phyloP scores from a whole-genome alignment of 2,329 filamentous ascomycete genomes.

The Colletotrichum sojae region DNA sequence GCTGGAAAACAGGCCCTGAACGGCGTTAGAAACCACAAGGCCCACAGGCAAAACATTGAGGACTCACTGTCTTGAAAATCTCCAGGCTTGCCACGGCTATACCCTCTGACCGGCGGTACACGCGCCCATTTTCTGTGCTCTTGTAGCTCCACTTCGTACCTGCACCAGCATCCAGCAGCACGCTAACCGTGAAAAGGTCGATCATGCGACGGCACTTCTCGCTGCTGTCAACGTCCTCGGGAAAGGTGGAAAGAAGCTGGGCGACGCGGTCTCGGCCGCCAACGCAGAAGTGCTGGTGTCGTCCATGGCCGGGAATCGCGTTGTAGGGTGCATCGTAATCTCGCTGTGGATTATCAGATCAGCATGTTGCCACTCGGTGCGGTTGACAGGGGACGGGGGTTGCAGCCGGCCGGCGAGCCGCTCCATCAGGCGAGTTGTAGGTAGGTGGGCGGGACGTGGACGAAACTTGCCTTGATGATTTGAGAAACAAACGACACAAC shows the following conservation, averaged over 20 bases:
- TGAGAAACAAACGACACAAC: constrained; percentile 91
- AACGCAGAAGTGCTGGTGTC: constrained; percentile 89
- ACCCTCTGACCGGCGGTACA: constrained; percentile 89
- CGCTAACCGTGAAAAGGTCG: constrained; percentile 84
- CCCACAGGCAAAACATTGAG: background rate
- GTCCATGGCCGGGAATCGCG: constrained; percentile 86
- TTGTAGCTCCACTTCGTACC: constrained; percentile 94
- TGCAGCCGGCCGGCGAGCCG: constrained; percentile 1
- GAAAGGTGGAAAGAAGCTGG: constrained; percentile 79
- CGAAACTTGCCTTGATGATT: constrained; percentile 85
- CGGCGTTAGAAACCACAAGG: background rate
- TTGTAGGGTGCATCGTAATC: constrained; percentile 70
- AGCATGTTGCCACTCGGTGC: constrained; percentile 16
- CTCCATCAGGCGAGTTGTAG: constrained; percentile 1
- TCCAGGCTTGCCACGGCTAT: constrained; percentile 83
- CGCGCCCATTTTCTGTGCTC: constrained; percentile 86
- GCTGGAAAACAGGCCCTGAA: constrained; percentile 85
- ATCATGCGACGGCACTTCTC: constrained; percentile 83
- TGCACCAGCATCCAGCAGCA: constrained; percentile 88
- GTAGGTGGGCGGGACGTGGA: background rate
- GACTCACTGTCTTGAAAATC: constrained; percentile 86
- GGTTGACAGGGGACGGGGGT: constrained; percentile 2
- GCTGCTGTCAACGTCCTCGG: constrained; percentile 76
- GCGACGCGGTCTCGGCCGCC: constrained; percentile 82
- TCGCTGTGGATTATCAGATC: constrained; percentile 52